Conservation (phyloP, 2,329 filamentous ascomycete genomes). For the Ophiosphaerella herpotricha region DNA sequence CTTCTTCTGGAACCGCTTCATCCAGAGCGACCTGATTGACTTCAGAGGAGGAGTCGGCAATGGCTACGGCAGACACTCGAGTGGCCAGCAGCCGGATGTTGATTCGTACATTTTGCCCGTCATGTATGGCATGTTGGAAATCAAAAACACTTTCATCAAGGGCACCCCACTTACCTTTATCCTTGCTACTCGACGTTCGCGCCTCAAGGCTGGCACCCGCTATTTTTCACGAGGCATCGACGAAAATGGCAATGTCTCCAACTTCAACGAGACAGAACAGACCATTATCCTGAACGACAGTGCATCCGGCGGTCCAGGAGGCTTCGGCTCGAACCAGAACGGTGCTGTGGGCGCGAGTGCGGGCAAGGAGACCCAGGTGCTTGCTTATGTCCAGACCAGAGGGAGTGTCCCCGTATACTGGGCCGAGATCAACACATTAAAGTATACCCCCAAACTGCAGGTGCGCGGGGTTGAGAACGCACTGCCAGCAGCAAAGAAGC, state of each 20-base stretch:
- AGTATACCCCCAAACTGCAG: constrained; percentile 89
- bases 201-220: constrained; percentile 85
- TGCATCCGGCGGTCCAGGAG: constrained; percentile 70
- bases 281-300: constrained; percentile 86
- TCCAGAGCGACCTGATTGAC: constrained; percentile 88
- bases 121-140: constrained; percentile 95
- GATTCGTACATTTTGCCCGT: constrained; percentile 95
- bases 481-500: constrained; percentile 75
- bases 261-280: constrained; percentile 99
- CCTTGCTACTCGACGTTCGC: constrained; percentile 85
- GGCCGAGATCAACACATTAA: constrained; percentile 92
- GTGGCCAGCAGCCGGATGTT: constrained; percentile 72
- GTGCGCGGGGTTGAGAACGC: constrained; percentile 84
- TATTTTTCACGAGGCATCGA: constrained; percentile 96
- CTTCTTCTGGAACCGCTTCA: constrained; percentile 98
- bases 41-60: constrained; percentile 68
- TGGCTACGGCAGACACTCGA: constrained; percentile 61
- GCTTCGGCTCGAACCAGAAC: constrained; percentile 79
- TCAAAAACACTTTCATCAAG: constrained; percentile 84
- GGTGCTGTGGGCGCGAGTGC: constrained; percentile 60
- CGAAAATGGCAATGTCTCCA: constrained; percentile 92
- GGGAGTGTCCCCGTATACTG: constrained; percentile 96
- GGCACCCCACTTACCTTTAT: constrained; percentile 80
- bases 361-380: constrained; percentile 79
- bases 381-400: constrained; percentile 95